Conservation (phyloP, 192 early-diverging fungal genomes). For the Coemansia reversa region DNA sequence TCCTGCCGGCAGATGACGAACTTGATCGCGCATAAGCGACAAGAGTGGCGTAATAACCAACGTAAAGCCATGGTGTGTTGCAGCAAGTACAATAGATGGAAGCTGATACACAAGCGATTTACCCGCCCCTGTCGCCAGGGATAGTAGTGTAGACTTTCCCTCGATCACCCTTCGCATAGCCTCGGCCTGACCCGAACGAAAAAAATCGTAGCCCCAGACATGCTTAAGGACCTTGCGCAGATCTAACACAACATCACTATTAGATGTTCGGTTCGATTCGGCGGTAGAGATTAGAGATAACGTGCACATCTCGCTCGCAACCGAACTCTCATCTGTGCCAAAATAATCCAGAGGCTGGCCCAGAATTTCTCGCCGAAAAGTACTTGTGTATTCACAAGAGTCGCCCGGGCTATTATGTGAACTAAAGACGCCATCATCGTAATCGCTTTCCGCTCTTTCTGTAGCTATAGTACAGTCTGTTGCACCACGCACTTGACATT, state of each 20-base stretch:
- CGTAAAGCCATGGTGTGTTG: conserved; percentile 46
- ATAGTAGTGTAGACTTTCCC: conserved; percentile 53
- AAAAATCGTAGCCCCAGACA: conserved; percentile 49
- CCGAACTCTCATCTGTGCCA: conserved; percentile 4
- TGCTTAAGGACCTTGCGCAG: conserved; percentile 46
- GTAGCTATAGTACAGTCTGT: neutral
- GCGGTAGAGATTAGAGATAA: neutral
- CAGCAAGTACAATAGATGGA: conserved; percentile 62
- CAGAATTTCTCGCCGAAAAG: neutral
- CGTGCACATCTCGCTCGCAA: neutral
- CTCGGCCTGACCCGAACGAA: conserved; percentile 52
- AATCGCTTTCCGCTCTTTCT: neutral
- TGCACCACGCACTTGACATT: neutral
- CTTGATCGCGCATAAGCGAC: conserved; percentile 84
- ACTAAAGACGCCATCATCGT: neutral
- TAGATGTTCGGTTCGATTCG: neutral
- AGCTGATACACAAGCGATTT: conserved; percentile 83
- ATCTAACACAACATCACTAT: conserved; percentile 24
- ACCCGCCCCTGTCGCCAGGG: conserved; percentile 63
- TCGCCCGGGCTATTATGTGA: neutral
- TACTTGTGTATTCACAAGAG: neutral
- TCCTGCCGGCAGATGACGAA: conserved; percentile 61
- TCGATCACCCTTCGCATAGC: conserved; percentile 52
- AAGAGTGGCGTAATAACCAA: conserved; percentile 80
- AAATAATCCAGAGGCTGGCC: conserved; percentile 6